Evolutionary conservation across 169 alveolate species (phyloP), one percentile per base, ranked within the genome.

Genomic region (Plasmodium cynomolgi): DNA sequence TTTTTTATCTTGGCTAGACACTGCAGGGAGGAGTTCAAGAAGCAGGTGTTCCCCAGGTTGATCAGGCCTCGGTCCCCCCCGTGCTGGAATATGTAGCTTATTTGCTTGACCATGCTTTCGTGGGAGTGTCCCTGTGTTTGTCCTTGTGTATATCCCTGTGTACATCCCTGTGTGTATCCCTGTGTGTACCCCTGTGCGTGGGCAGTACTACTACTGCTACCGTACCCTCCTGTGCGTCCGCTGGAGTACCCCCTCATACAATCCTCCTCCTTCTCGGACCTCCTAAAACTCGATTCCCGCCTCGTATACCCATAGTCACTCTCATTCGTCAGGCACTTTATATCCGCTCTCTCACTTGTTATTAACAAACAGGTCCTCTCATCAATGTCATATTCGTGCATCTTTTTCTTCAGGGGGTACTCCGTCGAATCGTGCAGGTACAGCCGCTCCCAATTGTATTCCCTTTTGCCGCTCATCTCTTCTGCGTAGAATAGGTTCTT

Each of bases 21-120:
- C 95, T 97, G 98, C 47, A 97, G 82, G 3, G 97, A 96, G 72
- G 98, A 95, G 58, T 96, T 97, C 95, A 97, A 92, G 92, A 95
- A 97, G 92, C 98, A 97, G 6, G 98, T 96, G 83, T 85, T 85
- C 7, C 93, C 93, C 26, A 85, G 44, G 41, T 85, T 85, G 34
- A 85, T 44, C 15, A 85, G 95, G 86, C 75, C 98, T 97, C 94
- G 93, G 50, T 91, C 97, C 91, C 71, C 93, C 68, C 92, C 93
- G 4, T 85, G 56, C 20, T 85, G 73, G 29, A 85, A 85, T n/a
- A 85, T 85, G 41, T 85, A 85, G 29, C 81, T 50, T n/a, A 85
- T 85, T 7, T 68, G 31, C n/a, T 68, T 68, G 1, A 7, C 41
- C 77, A 29, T 26, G 77, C 37, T 23, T 1, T 68, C 31, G 9